These are phyloP conservation scores for Polytrichum formosum DNA, from an alignment of 225 moss, liverwort and hornwort genomes.

Conservation along the genomic window DNA sequence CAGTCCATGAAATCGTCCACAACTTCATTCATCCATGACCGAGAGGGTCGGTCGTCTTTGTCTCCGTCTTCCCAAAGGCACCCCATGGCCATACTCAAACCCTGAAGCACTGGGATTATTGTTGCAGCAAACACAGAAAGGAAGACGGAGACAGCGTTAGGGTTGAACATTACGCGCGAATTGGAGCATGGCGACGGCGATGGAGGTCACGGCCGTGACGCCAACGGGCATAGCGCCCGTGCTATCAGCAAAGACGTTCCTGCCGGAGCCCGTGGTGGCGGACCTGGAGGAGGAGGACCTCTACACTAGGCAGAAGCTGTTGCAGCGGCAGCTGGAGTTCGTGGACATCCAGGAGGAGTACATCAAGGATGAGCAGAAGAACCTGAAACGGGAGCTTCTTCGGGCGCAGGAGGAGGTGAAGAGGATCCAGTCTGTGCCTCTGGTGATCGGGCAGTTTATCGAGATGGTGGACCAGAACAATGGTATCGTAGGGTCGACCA, in stretches of 20 bases:
- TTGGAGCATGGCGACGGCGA: conserved; percentile 26
- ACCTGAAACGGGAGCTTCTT: conserved; percentile 88
- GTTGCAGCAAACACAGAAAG: background rate
- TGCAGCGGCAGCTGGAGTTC: conserved; percentile 97
- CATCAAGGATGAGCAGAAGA: conserved; percentile 98
- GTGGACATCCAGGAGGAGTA: conserved; percentile 99
- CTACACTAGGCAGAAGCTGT: conserved; percentile 74
- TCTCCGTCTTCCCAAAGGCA: too few relatives aligned
- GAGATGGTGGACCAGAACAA: conserved; percentile 99
- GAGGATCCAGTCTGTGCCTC: conserved; percentile 96
- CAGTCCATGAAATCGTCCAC: too few relatives aligned
- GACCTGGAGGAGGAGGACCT: conserved; percentile 94
- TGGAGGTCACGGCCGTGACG: conserved; percentile 50
- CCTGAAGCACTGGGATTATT: conserved; percentile 1
- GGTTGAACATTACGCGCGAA: background rate
- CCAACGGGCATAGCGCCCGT: conserved; percentile 40
- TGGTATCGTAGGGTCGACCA: conserved; percentile 92
- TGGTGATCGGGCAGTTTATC: conserved; percentile 95
- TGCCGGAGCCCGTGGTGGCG: conserved; percentile 40
- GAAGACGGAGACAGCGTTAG: conserved; percentile 5
- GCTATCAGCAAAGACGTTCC: conserved; percentile 35
- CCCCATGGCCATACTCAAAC: background rate
- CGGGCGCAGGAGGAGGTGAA: conserved; percentile 98
- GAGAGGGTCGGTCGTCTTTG: too few relatives aligned
- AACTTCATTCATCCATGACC: too few relatives aligned